Conservation (phyloP, 2,329 filamentous ascomycete species). For the Orbilia brochopaga region DNA sequence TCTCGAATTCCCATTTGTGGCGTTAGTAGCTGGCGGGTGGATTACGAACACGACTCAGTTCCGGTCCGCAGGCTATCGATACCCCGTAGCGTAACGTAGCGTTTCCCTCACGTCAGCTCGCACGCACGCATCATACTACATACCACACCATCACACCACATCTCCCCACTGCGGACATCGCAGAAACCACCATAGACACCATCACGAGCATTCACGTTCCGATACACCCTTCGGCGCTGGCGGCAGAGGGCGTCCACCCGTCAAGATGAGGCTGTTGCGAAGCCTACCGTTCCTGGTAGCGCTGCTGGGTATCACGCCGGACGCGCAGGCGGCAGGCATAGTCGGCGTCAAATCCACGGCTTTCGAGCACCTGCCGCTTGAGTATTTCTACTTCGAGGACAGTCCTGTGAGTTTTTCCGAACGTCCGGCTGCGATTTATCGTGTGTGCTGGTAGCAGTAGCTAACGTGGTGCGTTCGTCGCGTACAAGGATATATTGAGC, state of each 20-base stretch:
- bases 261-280: conserved; percentile 51
- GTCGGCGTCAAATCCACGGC: conserved; percentile 62
- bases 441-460: conserved; percentile 3
- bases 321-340: conserved; percentile 18
- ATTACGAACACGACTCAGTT: conserved; percentile 49
- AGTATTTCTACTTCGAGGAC: conserved; percentile 88
- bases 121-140: conserved; percentile 6
- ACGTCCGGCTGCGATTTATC: background rate
- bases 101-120: background rate
- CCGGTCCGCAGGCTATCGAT: conserved; percentile 33
- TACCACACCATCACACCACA: background rate
- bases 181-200: conserved; percentile 13
- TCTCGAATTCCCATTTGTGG: conserved; percentile 40
- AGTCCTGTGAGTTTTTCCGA: conserved; percentile 57
- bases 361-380: conserved; percentile 71
- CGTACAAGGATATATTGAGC: conserved; percentile 53
- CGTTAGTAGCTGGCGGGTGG: conserved; percentile 21
- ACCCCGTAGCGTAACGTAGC: conserved; percentile 5
- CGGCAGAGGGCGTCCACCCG: conserved; percentile 28
- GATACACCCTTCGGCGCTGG: conserved; percentile 23
- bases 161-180: conserved; percentile 12
- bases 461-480: conserved; percentile 9
- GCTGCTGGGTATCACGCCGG: conserved; percentile 46
- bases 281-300: conserved; percentile 51
- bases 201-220: conserved; percentile 13